Conservation (phyloP, 1,139 yeast genomes). For the Debaryomyces coudertii region DNA sequence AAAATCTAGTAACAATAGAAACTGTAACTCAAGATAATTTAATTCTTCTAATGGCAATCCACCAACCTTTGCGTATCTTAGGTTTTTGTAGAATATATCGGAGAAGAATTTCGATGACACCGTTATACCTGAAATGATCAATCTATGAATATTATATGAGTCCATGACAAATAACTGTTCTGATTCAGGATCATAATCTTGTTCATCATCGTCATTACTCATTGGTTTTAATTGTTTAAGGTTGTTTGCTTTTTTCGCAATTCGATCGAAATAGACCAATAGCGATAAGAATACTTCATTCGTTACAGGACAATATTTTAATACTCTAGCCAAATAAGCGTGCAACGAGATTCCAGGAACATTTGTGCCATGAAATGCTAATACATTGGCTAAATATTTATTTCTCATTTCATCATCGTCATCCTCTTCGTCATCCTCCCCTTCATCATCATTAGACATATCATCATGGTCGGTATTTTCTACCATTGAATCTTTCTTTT, state of each 20-base stretch:
- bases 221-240: slow-evolving; percentile 30
- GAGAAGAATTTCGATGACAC: slow-evolving; percentile 94
- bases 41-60: slow-evolving; percentile 94
- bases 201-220: slow-evolving; percentile 14
- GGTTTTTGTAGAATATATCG: slow-evolving; percentile 93
- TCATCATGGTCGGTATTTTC: slow-evolving; percentile 18
- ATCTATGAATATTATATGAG: slow-evolving; percentile 90
- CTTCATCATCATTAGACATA: slow-evolving; percentile 21
- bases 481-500: slow-evolving; percentile 19
- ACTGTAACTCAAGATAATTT: slow-evolving; percentile 89
- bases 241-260: slow-evolving; percentile 83
- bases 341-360: slow-evolving; percentile 92
- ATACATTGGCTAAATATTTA: slow-evolving; percentile 68
- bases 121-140: slow-evolving; percentile 94
- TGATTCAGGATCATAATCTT: slow-evolving; percentile 20
- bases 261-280: slow-evolving; percentile 90
- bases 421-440: slow-evolving; percentile 36
- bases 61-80: slow-evolving; percentile 96
- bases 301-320: slow-evolving; percentile 96
- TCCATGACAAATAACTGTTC: slow-evolving; percentile 89
- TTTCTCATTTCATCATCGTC: slow-evolving; percentile 53
- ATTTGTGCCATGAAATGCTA: slow-evolving; percentile 94
- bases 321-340: slow-evolving; percentile 84
- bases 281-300: slow-evolving; percentile 91
- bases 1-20: slow-evolving; percentile 81